These are phyloP conservation scores for Epichloe festucae DNA, from an alignment of 2,329 filamentous ascomycete genomes.

Conservation along the genomic window DNA sequence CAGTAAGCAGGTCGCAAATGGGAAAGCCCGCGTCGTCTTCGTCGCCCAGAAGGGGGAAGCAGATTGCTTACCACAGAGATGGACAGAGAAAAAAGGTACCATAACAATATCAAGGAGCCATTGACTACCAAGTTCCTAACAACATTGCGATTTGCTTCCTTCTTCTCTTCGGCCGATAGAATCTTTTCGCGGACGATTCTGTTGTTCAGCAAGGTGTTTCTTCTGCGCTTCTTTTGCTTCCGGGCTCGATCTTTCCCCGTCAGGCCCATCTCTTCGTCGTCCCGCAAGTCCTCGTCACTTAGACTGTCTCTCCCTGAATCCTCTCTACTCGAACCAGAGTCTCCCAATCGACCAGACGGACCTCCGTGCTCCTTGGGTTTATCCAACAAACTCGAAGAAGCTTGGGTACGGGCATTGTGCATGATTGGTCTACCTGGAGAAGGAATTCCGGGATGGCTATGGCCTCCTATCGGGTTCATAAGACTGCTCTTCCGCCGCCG, in stretches of 20 bases:
- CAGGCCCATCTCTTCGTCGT: slow-evolving; percentile 83
- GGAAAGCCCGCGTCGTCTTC: neutral
- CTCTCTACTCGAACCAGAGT: slow-evolving; percentile 11
- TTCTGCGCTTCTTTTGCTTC: slow-evolving; percentile 51
- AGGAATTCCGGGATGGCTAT: slow-evolving; percentile 11
- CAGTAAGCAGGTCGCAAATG: slow-evolving; percentile 6
- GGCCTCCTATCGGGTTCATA: slow-evolving; percentile 24
- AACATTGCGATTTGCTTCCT: slow-evolving; percentile 63
- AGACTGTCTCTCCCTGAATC: slow-evolving; percentile 38
- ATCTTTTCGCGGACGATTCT: slow-evolving; percentile 48
- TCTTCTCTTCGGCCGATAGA: slow-evolving; percentile 58
- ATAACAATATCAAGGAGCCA: slow-evolving; percentile 66
- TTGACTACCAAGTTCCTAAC: slow-evolving; percentile 60
- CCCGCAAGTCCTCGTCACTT: slow-evolving; percentile 60
- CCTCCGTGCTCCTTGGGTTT: slow-evolving; percentile 29
- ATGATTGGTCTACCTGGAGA: slow-evolving; percentile 9
- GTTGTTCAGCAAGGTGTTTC: slow-evolving; percentile 57
- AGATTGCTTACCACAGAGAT: slow-evolving; percentile 65
- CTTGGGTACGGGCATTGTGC: slow-evolving; percentile 5
- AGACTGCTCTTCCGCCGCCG: slow-evolving; percentile 43
- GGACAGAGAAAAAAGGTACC: slow-evolving; percentile 84
- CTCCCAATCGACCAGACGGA: slow-evolving; percentile 5
- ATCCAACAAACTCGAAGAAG: slow-evolving; percentile 16
- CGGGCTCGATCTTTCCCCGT: slow-evolving; percentile 60
- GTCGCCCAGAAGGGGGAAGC: neutral